phyloP scores from a whole-genome alignment of 768 basidiomycete genomes.

The Macrolepiota albuminosa region DNA sequence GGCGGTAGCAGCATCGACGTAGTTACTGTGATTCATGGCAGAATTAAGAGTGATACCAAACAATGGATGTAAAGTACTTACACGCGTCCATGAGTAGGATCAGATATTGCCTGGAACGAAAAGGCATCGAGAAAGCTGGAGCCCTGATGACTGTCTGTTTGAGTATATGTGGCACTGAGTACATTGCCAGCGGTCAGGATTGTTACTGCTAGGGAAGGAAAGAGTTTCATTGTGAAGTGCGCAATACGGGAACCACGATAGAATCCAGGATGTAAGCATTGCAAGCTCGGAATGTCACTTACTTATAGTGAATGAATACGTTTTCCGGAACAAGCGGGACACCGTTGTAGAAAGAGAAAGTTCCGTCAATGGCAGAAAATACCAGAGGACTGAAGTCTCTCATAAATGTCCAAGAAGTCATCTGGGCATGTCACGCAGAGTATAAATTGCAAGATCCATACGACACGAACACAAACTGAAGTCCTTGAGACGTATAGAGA shows the following conservation, averaged over 20 bases:
- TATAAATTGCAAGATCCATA: background rate
- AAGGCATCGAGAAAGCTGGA: conserved; percentile 49
- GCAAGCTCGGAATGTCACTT: too few relatives aligned
- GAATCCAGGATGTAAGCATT: background rate
- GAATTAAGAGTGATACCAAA: background rate
- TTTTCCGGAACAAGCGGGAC: background rate
- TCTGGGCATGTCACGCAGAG: background rate
- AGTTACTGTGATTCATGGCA: background rate
- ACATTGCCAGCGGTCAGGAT: conserved; percentile 17
- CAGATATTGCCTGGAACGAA: conserved; percentile 40
- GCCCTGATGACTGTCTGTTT: conserved; percentile 41
- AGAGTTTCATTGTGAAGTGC: background rate
- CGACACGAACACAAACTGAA: background rate
- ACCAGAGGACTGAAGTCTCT: background rate
- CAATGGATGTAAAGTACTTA: conserved; percentile 17
- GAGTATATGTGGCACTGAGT: conserved; percentile 41
- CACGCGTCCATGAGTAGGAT: conserved; percentile 70
- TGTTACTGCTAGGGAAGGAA: background rate
- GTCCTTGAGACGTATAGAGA: background rate
- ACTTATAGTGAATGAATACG: background rate
- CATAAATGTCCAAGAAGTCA: background rate
- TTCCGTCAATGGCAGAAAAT: too few relatives aligned
- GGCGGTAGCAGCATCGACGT: conserved; percentile 37
- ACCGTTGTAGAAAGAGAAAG: background rate
- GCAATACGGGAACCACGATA: background rate